Percentiles rank a stretch among this genome's conserved stretches.
Conservation (phyloP, 23 red algal species). For the Gracilaria domingensis region DNA sequence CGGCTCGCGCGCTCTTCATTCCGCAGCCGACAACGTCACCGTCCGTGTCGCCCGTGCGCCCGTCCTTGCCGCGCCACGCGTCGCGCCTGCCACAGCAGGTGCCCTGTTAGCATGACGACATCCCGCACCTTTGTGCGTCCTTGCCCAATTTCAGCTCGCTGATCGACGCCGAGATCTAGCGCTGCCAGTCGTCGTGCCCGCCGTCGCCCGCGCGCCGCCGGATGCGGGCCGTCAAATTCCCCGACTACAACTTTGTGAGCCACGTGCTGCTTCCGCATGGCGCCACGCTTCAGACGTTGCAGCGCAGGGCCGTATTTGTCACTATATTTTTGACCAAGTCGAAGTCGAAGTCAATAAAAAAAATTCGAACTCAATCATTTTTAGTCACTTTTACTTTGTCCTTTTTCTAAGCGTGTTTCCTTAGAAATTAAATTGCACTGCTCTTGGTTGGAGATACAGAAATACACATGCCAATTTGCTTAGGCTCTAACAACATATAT, state of each 20-base stretch:
- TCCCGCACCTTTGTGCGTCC: slow-evolving; percentile 31
- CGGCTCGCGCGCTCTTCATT: too few species aligned
- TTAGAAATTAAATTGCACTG: too few species aligned
- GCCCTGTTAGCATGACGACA: slow-evolving; percentile 37
- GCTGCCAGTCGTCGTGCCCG: not conserved
- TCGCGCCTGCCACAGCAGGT: slow-evolving; percentile 20
- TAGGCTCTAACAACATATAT: too few species aligned
- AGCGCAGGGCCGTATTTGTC: too few species aligned
- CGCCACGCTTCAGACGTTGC: slow-evolving; percentile 90
- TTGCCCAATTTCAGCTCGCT: slow-evolving; percentile 45
- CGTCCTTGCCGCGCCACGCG: not conserved
- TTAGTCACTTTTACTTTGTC: too few species aligned
- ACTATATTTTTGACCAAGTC: too few species aligned
- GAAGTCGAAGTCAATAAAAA: too few species aligned
- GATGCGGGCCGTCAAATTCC: slow-evolving; percentile 85
- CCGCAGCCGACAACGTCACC: not conserved
- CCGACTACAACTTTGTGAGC: slow-evolving; percentile 98
- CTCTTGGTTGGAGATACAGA: too few species aligned
- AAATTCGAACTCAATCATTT: too few species aligned
- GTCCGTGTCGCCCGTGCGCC: not conserved
- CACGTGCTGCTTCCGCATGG: slow-evolving; percentile 89
- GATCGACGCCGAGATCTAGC: slow-evolving; percentile 37
- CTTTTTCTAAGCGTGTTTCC: too few species aligned
- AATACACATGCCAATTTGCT: too few species aligned
- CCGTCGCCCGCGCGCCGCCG: not conserved